Evolutionary conservation across 164 flowering plant genomes (phyloP), one percentile per base, ranked within the genome.

Genomic region (Euptelea pleiosperma): DNA sequence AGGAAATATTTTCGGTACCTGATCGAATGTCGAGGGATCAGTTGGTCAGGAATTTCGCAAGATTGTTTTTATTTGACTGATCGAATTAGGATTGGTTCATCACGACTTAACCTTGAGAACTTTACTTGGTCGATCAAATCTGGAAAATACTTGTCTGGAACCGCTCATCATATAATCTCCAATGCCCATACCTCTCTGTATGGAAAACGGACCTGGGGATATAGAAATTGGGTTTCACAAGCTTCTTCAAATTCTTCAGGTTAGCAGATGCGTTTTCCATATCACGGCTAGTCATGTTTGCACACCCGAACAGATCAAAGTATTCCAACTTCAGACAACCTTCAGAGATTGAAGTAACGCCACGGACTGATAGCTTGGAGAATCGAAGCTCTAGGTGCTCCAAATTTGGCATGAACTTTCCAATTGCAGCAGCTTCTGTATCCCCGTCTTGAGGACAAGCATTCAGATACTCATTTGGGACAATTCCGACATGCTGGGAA

Each of bases 91-190:
- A n/a, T n/a, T n/a, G n/a, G n/a, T n/a, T n/a, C n/a, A n/a, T n/a
- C n/a, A n/a, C n/a, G n/a, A n/a, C n/a, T n/a, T n/a, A n/a, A n/a
- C n/a, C n/a, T n/a, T n/a, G n/a, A n/a, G n/a, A n/a, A n/a, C n/a
- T n/a, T 30, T 11, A 30, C 46, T 54, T 16, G 25, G 3, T 56
- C 31, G 30, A 61, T 79, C 71, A 91, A 29, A 92, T 83, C 59
- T 92, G 79, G 67, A 89, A 89, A 52, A 76, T 69, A 69, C 80
- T 87, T 1, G 86, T 84, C 46, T 84, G 95, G 62, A 92, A 89
- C 4, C 98, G 79, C 39, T 89, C 98, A 55, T 92, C 96, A 56
- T 92, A 89, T 79, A 92, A 64, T 36, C 65, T 67, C 98, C 98
- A 92, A 63, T 92, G 98, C 3, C 84, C 88, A 59, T 89, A 87